Evolutionary conservation across 2,329 filamentous ascomycete species (phyloP).

Genomic region (Furcasterigmium furcatum): DNA sequence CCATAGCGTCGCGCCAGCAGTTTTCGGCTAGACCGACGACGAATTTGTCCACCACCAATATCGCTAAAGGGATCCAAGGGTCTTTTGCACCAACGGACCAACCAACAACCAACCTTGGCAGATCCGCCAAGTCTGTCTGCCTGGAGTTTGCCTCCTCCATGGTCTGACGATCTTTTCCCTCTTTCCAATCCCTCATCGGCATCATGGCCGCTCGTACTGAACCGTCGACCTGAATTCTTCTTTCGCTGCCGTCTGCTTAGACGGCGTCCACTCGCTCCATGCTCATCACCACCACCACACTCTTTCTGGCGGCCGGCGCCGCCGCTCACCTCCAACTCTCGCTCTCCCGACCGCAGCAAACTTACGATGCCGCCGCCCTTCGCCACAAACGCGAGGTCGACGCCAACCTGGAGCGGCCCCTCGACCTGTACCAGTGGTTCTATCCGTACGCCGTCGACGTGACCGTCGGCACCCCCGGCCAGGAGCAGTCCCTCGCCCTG

Average conservation of each 20-base stretch:
- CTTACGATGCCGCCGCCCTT: not conserved
- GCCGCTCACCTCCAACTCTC: not conserved
- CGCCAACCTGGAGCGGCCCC: not conserved
- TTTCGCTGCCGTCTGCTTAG: not conserved
- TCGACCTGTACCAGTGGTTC: not conserved
- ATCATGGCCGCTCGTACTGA: too few species aligned
- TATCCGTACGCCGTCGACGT: slow-evolving; percentile 7
- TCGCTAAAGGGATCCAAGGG: too few species aligned
- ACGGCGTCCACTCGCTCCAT: not conserved
- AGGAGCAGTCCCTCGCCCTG: slow-evolving; percentile 4
- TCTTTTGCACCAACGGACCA: too few species aligned
- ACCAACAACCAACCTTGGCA: too few species aligned
- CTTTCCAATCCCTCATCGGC: too few species aligned
- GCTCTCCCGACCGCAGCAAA: not conserved
- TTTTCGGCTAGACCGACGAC: too few species aligned
- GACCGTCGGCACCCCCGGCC: slow-evolving; percentile 9
- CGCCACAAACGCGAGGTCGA: not conserved
- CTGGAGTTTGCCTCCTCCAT: too few species aligned
- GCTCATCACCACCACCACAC: not conserved
- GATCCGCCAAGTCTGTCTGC: too few species aligned
- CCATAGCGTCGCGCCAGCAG: too few species aligned
- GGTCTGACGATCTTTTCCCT: too few species aligned
- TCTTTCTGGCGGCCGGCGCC: not conserved
- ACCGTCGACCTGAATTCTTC: not conserved
- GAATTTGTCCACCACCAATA: too few species aligned